Evolutionary conservation across 805 yeast species (phyloP), one percentile per base, ranked within the genome.

Genomic region (Saturnispora gosingensis): DNA sequence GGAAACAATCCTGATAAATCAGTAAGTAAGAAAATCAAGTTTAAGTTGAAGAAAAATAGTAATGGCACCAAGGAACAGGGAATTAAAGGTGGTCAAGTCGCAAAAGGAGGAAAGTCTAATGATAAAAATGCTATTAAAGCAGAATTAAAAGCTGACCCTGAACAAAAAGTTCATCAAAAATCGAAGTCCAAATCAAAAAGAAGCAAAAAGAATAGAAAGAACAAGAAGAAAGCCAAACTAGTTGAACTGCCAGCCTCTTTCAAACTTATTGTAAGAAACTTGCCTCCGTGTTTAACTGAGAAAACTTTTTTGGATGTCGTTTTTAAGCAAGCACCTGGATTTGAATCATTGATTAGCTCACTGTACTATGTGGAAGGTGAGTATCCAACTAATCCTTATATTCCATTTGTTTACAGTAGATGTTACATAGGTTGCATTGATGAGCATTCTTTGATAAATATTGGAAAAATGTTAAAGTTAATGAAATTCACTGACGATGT

Each of bases 301-400:
- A 58, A 55, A 1, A 62, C 59, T 6, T 72, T 74, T 43, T 28
- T 51, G 7, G 22, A 30, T 18, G 30, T 50, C 27, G 20, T 53
- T 11, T 24, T 24, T 7, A 16, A 32, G 35, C 13, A 11, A 36
- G 10, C 46, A 13, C 53, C 55, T 2, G 52, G 38, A 4, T 45
- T 50, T 8, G 36, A 27, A 13, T 38, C 34, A 5, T 34, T 35
- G 4, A 44, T 56, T 27, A 18, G 52, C 6, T 47, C 46, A 1
- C 56, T 54, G 30, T 74, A 75, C 57, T 77, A 72, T 59, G 70
- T 72, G 2, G 53, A 61, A 49, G 82, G 82, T 2, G 57, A 61
- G 16, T 68, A 68, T 49, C 64, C 76, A 0, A 43, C 48, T 1
- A 65, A 63, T 18, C 73, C 74, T 1, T 74, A 67, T 53, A 73